Conservation (phyloP, 352 stramenopile genomes). For the Globisporangium middletonii region DNA sequence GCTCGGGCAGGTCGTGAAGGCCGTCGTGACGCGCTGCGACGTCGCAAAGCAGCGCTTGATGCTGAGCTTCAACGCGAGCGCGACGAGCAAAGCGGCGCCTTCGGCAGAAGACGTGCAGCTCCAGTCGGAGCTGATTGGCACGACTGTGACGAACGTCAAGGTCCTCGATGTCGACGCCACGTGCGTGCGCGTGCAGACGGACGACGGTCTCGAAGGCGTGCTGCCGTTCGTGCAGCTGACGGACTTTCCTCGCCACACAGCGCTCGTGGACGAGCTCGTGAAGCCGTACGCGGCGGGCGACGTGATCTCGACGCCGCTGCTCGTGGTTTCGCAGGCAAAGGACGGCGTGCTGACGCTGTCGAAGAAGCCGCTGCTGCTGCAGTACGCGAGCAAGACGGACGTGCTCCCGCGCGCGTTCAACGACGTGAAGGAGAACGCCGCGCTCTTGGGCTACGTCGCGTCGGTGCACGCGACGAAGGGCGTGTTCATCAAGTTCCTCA, state of each 20-base stretch:
- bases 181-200: constrained; percentile 71
- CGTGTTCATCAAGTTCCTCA: constrained; percentile 87
- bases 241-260: constrained; percentile 75
- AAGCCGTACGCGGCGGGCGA: constrained; percentile 44
- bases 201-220: constrained; percentile 62
- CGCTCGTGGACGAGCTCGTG: constrained; percentile 68
- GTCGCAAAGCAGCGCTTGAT: constrained; percentile 76
- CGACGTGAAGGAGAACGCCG: constrained; percentile 49
- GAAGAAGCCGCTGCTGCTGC: constrained; percentile 75
- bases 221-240: constrained; percentile 82
- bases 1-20: constrained; percentile 83
- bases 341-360: constrained; percentile 73
- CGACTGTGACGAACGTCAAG: constrained; percentile 52
- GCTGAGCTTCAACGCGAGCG: constrained; percentile 76
- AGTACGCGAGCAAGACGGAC: constrained; percentile 25
- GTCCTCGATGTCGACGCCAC: constrained; percentile 60
- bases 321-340: constrained; percentile 66
- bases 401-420: constrained; percentile 55
- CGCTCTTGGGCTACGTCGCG: constrained; percentile 75
- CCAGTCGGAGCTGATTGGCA: constrained; percentile 40
- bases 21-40: constrained; percentile 70
- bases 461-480: constrained; percentile 69
- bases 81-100: constrained; percentile 6
- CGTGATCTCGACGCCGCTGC: constrained; percentile 42
- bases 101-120: constrained; percentile 7